A percentile compares a stretch with the other conserved stretches of the same genome.
Conservation (phyloP, 1,139 yeast species). For the Zygosaccharomyces sapae region DNA sequence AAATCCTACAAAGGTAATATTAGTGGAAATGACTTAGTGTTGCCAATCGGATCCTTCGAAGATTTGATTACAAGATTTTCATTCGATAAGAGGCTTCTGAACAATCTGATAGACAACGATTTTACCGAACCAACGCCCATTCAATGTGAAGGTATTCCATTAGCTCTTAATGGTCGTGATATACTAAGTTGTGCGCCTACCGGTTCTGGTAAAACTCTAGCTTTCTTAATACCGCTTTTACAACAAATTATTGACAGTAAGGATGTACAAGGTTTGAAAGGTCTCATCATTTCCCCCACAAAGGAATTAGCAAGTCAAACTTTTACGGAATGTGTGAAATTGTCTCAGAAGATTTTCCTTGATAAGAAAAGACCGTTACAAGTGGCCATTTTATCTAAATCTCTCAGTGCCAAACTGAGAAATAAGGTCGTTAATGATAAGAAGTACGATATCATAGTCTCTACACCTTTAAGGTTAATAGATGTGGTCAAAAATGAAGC, state of each 20-base stretch:
- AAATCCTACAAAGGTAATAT: conserved; percentile 57
- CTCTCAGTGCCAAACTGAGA: conserved; percentile 65
- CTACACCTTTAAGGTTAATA: conserved; percentile 85
- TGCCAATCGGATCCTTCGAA: conserved; percentile 85
- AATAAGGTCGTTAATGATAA: conserved; percentile 52
- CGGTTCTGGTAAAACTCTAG: conserved; percentile 68
- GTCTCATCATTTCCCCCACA: conserved; percentile 86
- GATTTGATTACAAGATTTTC: conserved; percentile 68
- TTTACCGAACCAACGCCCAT: conserved; percentile 88
- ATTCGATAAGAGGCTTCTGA: conserved; percentile 57
- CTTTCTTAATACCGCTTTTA: conserved; percentile 77
- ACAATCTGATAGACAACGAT: conserved; percentile 62
- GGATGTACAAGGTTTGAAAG: conserved; percentile 51
- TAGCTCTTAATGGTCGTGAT: conserved; percentile 60
- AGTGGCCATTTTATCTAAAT: conserved; percentile 68
- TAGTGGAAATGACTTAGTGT: conserved; percentile 72
- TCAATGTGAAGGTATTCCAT: conserved; percentile 82
- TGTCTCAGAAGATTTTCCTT: conserved; percentile 43
- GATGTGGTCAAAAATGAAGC: conserved; percentile 65
- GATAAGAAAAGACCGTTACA: conserved; percentile 49
- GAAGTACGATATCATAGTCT: conserved; percentile 74
- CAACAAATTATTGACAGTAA: conserved; percentile 43
- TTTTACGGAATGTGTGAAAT: conserved; percentile 59
- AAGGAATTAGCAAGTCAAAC: conserved; percentile 88
- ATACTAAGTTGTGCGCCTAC: conserved; percentile 89